Evolutionary conservation across 1,139 yeast species (phyloP), one percentile per base, ranked within the genome.

Genomic region (Diutina sp.): DNA sequence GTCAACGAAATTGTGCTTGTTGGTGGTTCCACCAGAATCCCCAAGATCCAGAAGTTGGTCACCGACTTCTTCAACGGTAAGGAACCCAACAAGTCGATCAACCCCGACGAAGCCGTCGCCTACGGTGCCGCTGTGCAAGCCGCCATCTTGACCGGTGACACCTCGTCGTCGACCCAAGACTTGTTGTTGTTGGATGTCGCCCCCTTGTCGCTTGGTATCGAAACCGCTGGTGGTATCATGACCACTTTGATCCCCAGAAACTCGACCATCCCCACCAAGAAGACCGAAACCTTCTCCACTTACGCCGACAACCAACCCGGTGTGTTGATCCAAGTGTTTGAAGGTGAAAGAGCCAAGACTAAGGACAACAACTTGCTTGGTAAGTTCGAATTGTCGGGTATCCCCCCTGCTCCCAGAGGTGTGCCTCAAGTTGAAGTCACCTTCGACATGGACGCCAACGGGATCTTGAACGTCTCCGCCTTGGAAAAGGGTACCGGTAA

Each of bases 361-460:
- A 89, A 89, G 78, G 97, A 91, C 76, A 91, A 91, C 83, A 91
- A 91, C 78, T 77, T 87, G 70, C 83, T 91, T 66, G 98, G 98
- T 75, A 91, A 91, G 79, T 91, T 91, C 71, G 97, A 91, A 74
- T 83, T 91, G 67, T 80, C 90, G 61, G 96, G 96, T 71, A 91
- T 91, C 64, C 97, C 98, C 69, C 96, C 98, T 63, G 95, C 97
- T 58, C 97, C 97, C 76, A 89, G 97, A 79, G 98, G 98, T 78
- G 90, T 86, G 58, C 97, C 97, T 67, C 97, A 90, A 78, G 89
- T 90, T 67, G 97, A 90, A 79, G 96, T 91, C 65, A 90, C 96
- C 61, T 90, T 90, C 69, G 95, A 90, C 67, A 79, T 90, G 67
- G 97, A 90, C 72, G 96, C 97, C 62, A 90, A 90, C 70, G 97